Evolutionary conservation across 108 stramenopile genomes (phyloP).

Genomic region (Cyclotella sp.): DNA sequence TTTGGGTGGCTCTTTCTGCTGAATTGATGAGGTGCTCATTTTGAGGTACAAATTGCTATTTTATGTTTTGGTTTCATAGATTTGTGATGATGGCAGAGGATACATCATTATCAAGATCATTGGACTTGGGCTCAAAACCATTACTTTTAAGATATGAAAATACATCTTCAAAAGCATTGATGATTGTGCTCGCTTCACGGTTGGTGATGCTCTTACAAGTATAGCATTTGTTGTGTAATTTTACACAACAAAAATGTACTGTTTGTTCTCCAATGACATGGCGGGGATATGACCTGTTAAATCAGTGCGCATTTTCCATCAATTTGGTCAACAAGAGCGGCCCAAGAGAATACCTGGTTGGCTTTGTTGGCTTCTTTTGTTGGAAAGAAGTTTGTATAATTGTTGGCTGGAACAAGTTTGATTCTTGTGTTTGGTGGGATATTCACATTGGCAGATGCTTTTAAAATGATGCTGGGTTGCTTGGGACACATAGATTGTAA

Average conservation of each 20-base stretch:
- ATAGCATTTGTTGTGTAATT: constrained; percentile 55
- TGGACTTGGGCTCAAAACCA: constrained; percentile 29
- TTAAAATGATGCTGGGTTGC: not conserved
- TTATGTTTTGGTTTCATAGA: constrained; percentile 1
- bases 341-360: constrained; percentile 17
- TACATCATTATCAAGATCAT: constrained; percentile 27
- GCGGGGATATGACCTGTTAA: constrained; percentile 47
- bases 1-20: constrained; percentile 47
- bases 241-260: constrained; percentile 52
- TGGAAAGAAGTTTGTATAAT: not conserved
- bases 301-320: constrained; percentile 8
- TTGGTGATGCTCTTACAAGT: constrained; percentile 19
- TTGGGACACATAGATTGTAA: not conserved
- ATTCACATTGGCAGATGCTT: not conserved
- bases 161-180: constrained; percentile 16
- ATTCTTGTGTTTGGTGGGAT: not conserved
- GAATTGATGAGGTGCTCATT: constrained; percentile 29
- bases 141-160: constrained; percentile 13
- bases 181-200: not conserved
- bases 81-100: constrained; percentile 10
- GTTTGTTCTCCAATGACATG: too few relatives aligned
- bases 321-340: constrained; percentile 11
- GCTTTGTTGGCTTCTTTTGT: too few relatives aligned
- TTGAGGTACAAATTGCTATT: constrained; percentile 33
- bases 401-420: not conserved